Percentiles rank a stretch among this genome's conserved stretches.
phyloP scores from a whole-genome alignment of 306 rosid species.

The Benincasa hispida region DNA sequence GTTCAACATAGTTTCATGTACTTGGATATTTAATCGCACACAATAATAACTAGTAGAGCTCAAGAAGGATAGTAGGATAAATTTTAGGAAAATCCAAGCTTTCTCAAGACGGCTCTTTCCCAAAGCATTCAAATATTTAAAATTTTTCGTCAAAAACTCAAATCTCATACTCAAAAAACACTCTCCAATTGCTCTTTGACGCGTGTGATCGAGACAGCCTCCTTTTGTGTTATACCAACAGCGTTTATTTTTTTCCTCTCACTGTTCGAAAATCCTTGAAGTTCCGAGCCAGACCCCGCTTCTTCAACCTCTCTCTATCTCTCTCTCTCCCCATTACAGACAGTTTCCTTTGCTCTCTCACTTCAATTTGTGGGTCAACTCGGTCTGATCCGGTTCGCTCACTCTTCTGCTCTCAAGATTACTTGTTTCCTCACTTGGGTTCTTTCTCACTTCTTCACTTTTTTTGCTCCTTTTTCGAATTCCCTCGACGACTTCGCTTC shows the following conservation, averaged over 20 bases:
- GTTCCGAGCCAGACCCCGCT: not conserved
- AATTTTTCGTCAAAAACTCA: not conserved
- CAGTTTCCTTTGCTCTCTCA: constrained; percentile 1
- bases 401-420: not conserved
- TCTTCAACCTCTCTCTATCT: not conserved
- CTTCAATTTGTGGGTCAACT: constrained; percentile 11
- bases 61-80: too few species aligned
- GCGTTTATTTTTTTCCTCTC: not conserved
- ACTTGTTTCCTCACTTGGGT: not conserved
- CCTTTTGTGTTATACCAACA: not conserved
- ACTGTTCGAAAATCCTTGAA: constrained; percentile 7
- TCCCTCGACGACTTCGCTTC: not conserved
- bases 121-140: not conserved
- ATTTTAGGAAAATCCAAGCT: not conserved
- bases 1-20: too few species aligned
- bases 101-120: constrained; percentile 1
- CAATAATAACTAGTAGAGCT: too few species aligned
- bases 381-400: constrained; percentile 5
- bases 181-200: not conserved
- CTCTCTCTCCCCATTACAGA: not conserved
- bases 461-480: not conserved
- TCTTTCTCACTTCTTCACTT: not conserved
- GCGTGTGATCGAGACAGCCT: not conserved
- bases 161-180: not conserved
- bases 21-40: too few species aligned